A percentile compares a stretch with the other conserved stretches of the same genome.
Conservation (phyloP, 495 filamentous ascomycete genomes). For the Lepidopterella palustris region DNA sequence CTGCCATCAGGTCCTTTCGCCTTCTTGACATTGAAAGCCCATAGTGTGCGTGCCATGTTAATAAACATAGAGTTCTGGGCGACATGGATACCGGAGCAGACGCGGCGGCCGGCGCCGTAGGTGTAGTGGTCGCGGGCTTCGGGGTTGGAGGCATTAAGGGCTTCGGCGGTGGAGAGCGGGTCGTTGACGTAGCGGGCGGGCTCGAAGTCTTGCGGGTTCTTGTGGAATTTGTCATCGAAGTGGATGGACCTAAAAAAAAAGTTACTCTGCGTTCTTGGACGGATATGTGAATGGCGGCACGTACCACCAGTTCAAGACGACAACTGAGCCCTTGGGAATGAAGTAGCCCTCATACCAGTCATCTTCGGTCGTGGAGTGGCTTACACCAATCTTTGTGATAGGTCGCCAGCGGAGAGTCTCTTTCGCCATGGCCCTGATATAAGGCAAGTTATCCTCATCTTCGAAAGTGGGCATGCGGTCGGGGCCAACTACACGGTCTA, state of each 20-base stretch:
- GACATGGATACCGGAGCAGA: constrained; percentile 28
- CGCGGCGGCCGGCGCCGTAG: constrained; percentile 25
- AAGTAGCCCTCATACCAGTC: constrained; percentile 30
- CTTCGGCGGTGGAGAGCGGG: constrained; percentile 21
- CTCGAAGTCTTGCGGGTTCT: constrained; percentile 22
- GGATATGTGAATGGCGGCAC: no score
- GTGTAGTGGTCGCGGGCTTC: constrained; percentile 27
- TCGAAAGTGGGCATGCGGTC: constrained; percentile 26
- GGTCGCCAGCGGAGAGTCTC: constrained; percentile 30
- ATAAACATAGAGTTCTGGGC: constrained; percentile 27
- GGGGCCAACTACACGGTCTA: constrained; percentile 29
- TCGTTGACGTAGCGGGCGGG: constrained; percentile 22
- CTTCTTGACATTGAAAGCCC: constrained; percentile 27
- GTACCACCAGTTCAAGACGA: constrained; percentile 26
- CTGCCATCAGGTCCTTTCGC: constrained; percentile 15
- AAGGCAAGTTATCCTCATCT: constrained; percentile 27
- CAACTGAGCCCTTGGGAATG: constrained; percentile 25
- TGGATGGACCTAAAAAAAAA: constrained; percentile 23
- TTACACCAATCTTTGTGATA: constrained; percentile 25
- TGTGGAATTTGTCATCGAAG: constrained; percentile 19
- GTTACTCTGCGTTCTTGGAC: no score
- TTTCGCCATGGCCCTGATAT: constrained; percentile 27
- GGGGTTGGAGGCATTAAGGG: constrained; percentile 22
- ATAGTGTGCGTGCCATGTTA: constrained; percentile 25
- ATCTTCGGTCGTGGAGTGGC: constrained; percentile 24